Percentiles rank a stretch among this genome's conserved stretches.
phyloP scores from a whole-genome alignment of 2,329 filamentous ascomycete genomes.

The Diaporthe sp. region DNA sequence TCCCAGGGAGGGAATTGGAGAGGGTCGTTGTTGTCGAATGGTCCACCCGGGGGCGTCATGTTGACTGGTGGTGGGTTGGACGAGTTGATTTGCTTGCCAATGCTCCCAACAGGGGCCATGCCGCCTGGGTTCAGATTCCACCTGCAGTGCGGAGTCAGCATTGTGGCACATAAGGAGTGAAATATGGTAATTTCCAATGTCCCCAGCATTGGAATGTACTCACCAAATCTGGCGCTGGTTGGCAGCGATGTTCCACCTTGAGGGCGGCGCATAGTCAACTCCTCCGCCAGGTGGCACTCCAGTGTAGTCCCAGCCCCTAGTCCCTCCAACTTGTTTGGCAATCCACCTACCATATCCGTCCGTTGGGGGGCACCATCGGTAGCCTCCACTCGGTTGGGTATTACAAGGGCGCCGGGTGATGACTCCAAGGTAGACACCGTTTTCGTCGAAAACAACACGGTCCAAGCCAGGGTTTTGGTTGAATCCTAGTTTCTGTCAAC shows the following conservation, averaged over 20 bases:
- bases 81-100: background rate
- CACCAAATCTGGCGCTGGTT: background rate
- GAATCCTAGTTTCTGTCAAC: background rate
- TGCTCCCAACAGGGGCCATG: background rate
- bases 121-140: background rate
- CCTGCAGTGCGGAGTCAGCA: background rate
- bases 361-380: background rate
- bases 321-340: background rate
- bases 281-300: background rate
- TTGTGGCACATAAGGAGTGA: background rate
- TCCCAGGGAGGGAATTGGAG: conserved; percentile 17
- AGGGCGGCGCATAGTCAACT: fast-evolving
- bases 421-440: conserved; percentile 1
- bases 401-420: background rate
- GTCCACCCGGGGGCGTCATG: background rate
- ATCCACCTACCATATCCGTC: background rate
- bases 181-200: no score
- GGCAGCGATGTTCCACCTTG: background rate
- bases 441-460: background rate
- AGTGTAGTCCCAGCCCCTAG: background rate
- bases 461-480: conserved; percentile 3
- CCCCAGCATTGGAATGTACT: background rate
- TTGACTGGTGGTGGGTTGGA: background rate
- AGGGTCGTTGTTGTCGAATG: background rate
- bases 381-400: background rate